These are phyloP conservation scores for Lepiota venenata DNA, from an alignment of 768 basidiomycete genomes.

Conservation along the genomic window DNA sequence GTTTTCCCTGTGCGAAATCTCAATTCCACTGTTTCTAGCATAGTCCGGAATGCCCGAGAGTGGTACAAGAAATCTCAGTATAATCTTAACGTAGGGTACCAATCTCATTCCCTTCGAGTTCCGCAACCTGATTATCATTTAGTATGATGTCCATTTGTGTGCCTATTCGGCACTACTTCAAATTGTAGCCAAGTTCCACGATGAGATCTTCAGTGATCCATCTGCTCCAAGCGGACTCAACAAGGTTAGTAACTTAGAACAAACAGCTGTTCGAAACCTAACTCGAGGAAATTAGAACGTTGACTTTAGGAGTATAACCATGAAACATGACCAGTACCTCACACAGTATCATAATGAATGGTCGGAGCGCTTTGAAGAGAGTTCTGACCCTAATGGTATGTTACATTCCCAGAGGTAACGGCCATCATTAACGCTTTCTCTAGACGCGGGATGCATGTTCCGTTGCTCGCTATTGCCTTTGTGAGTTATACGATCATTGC, in stretches of 20 bases:
- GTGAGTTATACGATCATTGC: conserved; percentile 37
- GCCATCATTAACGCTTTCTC: neutral
- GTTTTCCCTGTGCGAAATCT: neutral
- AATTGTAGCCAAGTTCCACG: conserved; percentile 72
- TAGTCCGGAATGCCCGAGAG: conserved; percentile 65
- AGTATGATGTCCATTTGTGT: conserved; percentile 78
- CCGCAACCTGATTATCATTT: conserved; percentile 6
- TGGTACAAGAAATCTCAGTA: conserved; percentile 75
- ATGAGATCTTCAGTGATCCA: conserved; percentile 72
- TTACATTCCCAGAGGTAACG: neutral
- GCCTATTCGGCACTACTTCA: conserved; percentile 67
- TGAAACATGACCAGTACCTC: conserved; percentile 55
- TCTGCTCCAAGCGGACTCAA: conserved; percentile 66
- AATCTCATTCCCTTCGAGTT: neutral
- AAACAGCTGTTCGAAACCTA: neutral
- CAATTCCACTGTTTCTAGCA: conserved; percentile 29
- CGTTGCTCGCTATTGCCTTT: conserved; percentile 70
- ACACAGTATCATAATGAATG: conserved; percentile 65
- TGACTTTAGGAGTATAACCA: conserved; percentile 65
- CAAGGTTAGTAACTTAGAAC: conserved; percentile 39
- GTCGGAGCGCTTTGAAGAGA: conserved; percentile 52
- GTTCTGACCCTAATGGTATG: conserved; percentile 57
- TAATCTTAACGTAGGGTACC: conserved; percentile 48
- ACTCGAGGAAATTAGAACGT: conserved; percentile 41
- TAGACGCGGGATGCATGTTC: conserved; percentile 59